phyloP scores from a whole-genome alignment of 495 filamentous ascomycete genomes.

The Sordaria brevicollis region DNA sequence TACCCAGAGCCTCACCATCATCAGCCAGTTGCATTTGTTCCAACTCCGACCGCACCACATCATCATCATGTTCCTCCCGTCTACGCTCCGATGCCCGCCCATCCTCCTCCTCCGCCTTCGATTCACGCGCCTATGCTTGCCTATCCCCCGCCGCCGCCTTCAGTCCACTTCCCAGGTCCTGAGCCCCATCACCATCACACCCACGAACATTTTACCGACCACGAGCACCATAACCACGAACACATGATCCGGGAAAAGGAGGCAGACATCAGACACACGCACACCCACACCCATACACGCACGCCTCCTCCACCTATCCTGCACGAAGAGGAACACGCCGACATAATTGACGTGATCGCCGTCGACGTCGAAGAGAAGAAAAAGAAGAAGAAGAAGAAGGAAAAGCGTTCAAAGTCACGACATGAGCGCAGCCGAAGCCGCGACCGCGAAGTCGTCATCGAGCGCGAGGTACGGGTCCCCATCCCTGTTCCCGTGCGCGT shows the following conservation, averaged over 20 bases:
- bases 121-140: constrained; percentile 12
- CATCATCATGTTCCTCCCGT: neutral
- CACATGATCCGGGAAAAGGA: neutral
- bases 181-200: constrained; percentile 15
- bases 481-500: constrained; percentile 26
- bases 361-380: constrained; percentile 36
- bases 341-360: constrained; percentile 40
- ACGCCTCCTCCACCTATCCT: constrained; percentile 16
- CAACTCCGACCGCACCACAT: neutral
- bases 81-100: constrained; percentile 5
- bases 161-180: constrained; percentile 11
- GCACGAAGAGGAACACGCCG: constrained; percentile 14
- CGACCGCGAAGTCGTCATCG: constrained; percentile 36
- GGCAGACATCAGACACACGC: neutral
- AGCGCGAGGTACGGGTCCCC: constrained; percentile 34
- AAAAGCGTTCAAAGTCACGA: constrained; percentile 11
- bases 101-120: constrained; percentile 21
- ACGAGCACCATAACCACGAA: constrained; percentile 9
- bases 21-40: neutral
- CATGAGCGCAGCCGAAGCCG: constrained; percentile 15
- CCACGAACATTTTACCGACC: constrained; percentile 2
- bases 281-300: constrained; percentile 4
- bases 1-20: neutral
- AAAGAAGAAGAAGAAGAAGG: neutral
- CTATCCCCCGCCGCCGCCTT: constrained; percentile 17